Base-by-base conservation (phyloP, 83 land plant species). In the Picea abies region DNA sequence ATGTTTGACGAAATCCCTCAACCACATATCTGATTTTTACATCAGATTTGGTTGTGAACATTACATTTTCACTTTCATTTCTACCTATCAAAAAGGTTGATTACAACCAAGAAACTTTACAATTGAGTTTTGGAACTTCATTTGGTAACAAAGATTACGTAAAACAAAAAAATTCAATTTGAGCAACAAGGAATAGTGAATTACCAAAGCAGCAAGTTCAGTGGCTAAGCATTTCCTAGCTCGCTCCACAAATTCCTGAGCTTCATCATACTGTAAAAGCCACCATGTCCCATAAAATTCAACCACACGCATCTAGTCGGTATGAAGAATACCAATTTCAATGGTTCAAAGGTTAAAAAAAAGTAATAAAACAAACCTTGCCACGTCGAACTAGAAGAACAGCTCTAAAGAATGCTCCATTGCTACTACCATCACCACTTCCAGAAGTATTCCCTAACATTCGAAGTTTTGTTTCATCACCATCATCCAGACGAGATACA, bases 181-280 rank as follows among this genome's bases (percentile, higher is more conserved):
- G 79, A 77, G 56, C 26, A 1, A 10, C 47, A 52, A 56, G 19
- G 23, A 52, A 60, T 60, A 0, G 12, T 60, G 26, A 79, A 92
- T 86, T 76, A 98, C 99, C 97, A 96, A 79, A 70, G 99, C 99
- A 35, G 99, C 96, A 81, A 98, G 94, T 65, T 98, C 99, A 20
- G 99, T 98, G 9, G 99, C 99, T 67, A 98, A 84, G 76, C 99
- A 98, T 78, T 93, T 98, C 79, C 99, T 93, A 47, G 99, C 99
- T 69, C 93, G 93, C 83, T 98, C 98, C 29, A 96, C 94, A 89
- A 79, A 96, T 60, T 87, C 92, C 61, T 92, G 95, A 26, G 99
- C 99, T 85, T 96, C 96, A 64, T 90, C 98, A 89, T 95, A 97
- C 99, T 96, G 83, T 39, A 32, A 60, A 82, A 39, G 20, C n/a